Evolutionary conservation across 176 grass and related monocot genomes (phyloP).

Genomic region (Metroxylon sagu): DNA sequence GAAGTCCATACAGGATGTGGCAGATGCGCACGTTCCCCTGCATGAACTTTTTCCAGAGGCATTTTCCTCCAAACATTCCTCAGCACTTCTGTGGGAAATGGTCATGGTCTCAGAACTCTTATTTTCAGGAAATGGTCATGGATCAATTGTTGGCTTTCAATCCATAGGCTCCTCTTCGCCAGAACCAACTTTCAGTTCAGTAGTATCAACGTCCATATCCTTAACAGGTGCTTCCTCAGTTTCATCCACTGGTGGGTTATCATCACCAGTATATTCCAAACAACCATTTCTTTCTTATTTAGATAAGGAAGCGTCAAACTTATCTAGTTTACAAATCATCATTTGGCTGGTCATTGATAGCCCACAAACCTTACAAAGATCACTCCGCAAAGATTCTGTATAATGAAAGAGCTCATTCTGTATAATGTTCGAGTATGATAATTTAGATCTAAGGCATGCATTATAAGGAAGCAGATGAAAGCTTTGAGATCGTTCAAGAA

Average conservation of each 20-base stretch:
- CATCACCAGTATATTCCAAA: conserved; percentile 11
- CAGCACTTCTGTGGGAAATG: no score
- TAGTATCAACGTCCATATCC: background rate
- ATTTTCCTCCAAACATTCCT: no score
- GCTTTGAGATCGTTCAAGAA: background rate
- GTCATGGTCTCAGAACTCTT: no score
- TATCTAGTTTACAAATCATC: conserved; percentile 30
- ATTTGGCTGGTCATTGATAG: conserved; percentile 29
- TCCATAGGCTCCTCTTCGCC: background rate
- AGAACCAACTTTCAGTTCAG: conserved; percentile 1
- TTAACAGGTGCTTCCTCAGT: background rate
- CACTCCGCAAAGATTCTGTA: conserved; percentile 31
- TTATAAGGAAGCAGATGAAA: background rate
- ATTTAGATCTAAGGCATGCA: background rate
- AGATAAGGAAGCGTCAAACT: conserved; percentile 11
- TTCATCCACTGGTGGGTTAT: background rate
- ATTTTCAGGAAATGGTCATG: no score
- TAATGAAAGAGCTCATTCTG: conserved; percentile 56
- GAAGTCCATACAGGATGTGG: no score
- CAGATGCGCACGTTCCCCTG: background rate
- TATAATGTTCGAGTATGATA: background rate
- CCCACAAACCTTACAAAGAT: conserved; percentile 45
- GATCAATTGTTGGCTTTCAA: no score
- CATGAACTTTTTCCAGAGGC: background rate
- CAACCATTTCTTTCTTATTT: background rate